Percentiles rank a stretch among this genome's conserved stretches.
Conservation (phyloP, 306 rosid species). For the Dryas alaskensis region DNA sequence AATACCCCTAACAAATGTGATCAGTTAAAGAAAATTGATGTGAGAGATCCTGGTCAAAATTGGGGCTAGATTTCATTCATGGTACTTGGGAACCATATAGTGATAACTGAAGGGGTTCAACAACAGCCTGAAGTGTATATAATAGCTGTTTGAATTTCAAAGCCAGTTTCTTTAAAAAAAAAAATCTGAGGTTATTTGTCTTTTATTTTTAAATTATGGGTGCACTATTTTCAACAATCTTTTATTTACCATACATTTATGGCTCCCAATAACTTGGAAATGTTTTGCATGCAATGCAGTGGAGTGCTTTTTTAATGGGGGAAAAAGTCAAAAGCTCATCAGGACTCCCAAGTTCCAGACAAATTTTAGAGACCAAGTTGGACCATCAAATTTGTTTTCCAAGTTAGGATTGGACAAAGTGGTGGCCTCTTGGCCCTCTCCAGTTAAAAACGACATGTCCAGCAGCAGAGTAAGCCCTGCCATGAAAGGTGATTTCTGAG, state of each 20-base stretch:
- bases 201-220: background rate
- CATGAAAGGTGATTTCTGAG: too few relatives aligned
- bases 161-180: background rate
- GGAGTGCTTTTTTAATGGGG: conserved; percentile 46
- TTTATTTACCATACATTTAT: background rate
- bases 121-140: background rate
- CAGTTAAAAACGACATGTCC: background rate
- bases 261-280: background rate
- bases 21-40: background rate
- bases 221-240: conserved; percentile 2
- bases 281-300: conserved; percentile 41
- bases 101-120: background rate
- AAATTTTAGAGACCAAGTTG: background rate
- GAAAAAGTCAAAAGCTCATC: conserved; percentile 16
- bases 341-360: conserved; percentile 10
- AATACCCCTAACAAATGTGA: background rate
- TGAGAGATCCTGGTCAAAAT: conserved; percentile 4
- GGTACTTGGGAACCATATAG: background rate
- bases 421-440: background rate
- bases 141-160: background rate
- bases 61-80: background rate
- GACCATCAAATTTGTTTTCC: conserved; percentile 3
- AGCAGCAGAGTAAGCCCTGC: too few relatives aligned
- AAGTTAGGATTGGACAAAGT: conserved; percentile 3
- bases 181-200: background rate